Evolutionary conservation across 177 flowering plant species (phyloP), one percentile per base, ranked within the genome.

Genomic region (Vitis hybrid): DNA sequence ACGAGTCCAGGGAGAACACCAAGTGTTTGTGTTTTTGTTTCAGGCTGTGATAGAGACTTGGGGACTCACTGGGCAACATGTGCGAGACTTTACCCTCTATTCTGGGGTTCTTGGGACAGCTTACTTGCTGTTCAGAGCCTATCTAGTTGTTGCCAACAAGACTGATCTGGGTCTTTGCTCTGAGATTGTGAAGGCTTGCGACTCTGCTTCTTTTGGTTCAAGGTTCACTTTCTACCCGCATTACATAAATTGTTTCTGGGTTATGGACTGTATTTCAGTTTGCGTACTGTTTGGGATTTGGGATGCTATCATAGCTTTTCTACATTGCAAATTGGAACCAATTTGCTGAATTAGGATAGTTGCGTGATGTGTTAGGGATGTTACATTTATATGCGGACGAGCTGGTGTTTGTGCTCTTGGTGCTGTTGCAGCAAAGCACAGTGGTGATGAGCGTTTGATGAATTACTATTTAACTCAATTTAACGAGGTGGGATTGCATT

Each of bases 321-420:
- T 27, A 27, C 30, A 27, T 27, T 27, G 30, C 30, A 27, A 27
- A 27, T 27, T 27, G 0, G 30, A 27, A 27, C 30, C 30, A 27
- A 27, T 27, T 49, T 21, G 18, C 18, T 18, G 21, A 48, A 4
- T 65, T 66, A 1, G 41, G 30, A 21, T 46, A 32, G 2, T 32
- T 64, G 59, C 17, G 30, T 58, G 52, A 35, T 41, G 24, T 64
- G 59, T 76, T 66, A 91, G 96, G 74, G 75, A 74, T 69, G 93
- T 86, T 76, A 88, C 96, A 15, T 89, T 92, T 75, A 75, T 91
- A 58, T 85, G 94, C 82, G 98, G 98, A 17, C 76, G 79, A n/a
- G 91, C 92, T 68, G 97, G 98, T 58, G 89, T 90, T 32, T 93
- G 79, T 77, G 94, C 93, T 17, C 84, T 93, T 56, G 97, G 98